Evolutionary conservation across 2,329 filamentous ascomycete genomes (phyloP).

Genomic region (Neofusicoccum parvum): DNA sequence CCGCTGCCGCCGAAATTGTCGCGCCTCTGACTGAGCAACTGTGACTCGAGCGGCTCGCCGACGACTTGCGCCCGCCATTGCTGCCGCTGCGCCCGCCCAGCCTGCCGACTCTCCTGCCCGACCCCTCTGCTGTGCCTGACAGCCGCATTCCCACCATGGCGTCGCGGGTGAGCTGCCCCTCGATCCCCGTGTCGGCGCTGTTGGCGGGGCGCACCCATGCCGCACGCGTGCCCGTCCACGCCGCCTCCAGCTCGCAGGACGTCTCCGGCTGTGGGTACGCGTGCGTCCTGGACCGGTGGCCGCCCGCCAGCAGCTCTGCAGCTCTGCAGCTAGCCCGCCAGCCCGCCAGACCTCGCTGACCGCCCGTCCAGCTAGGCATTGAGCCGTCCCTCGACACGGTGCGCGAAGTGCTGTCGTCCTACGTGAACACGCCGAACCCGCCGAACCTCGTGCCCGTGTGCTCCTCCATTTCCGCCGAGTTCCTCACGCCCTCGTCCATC

Average conservation of each 20-base stretch:
- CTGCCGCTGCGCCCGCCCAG: not conserved
- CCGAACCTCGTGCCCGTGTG: conserved; percentile 82
- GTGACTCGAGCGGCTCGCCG: not conserved
- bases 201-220: not conserved
- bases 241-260: not conserved
- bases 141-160: conserved; percentile 1
- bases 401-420: conserved; percentile 56
- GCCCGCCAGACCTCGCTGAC: conserved; percentile 3
- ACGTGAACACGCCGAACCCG: conserved; percentile 55
- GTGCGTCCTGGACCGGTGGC: not conserved
- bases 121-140: not conserved
- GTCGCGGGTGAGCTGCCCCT: conserved; percentile 10
- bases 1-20: conserved; percentile 3
- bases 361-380: conserved; percentile 31
- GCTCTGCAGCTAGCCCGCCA: not conserved
- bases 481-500: conserved; percentile 90
- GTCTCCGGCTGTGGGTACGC: not conserved
- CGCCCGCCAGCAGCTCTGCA: not conserved
- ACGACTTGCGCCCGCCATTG: not conserved
- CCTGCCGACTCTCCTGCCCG: not conserved
- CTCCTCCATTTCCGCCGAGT: conserved; percentile 84
- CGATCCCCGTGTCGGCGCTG: not conserved
- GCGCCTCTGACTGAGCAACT: not conserved
- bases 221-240: not conserved
- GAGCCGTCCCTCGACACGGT: conserved; percentile 65